Evolutionary conservation across 768 basidiomycete species (phyloP).

Genomic region (Termitomyces sp.): DNA sequence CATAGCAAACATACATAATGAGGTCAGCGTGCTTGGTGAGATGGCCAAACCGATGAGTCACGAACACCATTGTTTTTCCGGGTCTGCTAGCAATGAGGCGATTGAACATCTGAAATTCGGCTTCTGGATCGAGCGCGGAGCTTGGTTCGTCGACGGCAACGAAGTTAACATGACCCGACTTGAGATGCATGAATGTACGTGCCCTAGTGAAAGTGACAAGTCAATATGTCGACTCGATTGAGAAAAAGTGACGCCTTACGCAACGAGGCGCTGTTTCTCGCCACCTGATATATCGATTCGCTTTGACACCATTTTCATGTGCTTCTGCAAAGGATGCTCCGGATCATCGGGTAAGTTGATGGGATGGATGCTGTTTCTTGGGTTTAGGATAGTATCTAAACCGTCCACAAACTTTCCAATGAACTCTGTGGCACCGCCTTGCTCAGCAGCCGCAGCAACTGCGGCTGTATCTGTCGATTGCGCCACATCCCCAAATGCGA

Average conservation of each 20-base stretch:
- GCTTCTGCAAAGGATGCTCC: slow-evolving; percentile 19
- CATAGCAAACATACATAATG: slow-evolving; percentile 28
- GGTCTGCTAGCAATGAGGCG: slow-evolving; percentile 27
- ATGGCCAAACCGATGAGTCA: slow-evolving; percentile 38
- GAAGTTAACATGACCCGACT: slow-evolving; percentile 30
- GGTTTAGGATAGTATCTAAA: slow-evolving; percentile 22
- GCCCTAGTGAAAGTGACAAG: slow-evolving; percentile 16
- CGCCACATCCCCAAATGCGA: slow-evolving; percentile 28
- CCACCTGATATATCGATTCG: slow-evolving; percentile 24
- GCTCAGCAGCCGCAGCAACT: slow-evolving; percentile 30
- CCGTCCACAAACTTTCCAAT: slow-evolving; percentile 18
- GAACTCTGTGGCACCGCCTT: slow-evolving; percentile 26
- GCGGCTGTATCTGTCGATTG: slow-evolving; percentile 15
- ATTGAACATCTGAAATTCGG: slow-evolving; percentile 38
- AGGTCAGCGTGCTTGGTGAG: slow-evolving; percentile 36
- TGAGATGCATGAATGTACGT: slow-evolving; percentile 31
- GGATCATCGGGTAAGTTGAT: slow-evolving; percentile 17
- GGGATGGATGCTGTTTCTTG: neutral
- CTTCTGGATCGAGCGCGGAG: slow-evolving; percentile 44
- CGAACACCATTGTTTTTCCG: slow-evolving; percentile 40
- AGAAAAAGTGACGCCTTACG: slow-evolving; percentile 17
- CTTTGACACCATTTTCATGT: slow-evolving; percentile 19
- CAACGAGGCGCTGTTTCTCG: slow-evolving; percentile 27
- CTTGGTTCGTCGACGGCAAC: slow-evolving; percentile 49
- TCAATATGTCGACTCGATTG: too few species aligned